Evolutionary conservation across 306 rosid genomes (phyloP), one percentile per base, ranked within the genome.

Genomic region (Medicago lupulina): DNA sequence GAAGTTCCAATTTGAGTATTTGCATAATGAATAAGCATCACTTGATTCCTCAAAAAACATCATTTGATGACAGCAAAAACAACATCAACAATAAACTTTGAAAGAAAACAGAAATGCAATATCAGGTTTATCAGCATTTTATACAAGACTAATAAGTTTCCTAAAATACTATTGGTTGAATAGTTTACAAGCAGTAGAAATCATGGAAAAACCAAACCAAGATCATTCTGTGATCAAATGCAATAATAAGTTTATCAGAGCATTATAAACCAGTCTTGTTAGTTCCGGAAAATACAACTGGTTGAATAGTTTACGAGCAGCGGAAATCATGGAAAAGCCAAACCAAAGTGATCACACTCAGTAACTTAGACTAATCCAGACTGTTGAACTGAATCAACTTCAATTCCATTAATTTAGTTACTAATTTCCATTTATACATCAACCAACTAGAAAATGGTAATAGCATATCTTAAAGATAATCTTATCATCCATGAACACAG

Each of bases 51-150:
- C 0, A 5, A 34, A 31, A 34, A 34, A 34, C 66, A 66, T 57
- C 21, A 73, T 46, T 73, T 31, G 10, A 44, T 41, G 40, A 66
- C 3, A 66, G 18, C 5, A 31, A 39, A 8, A 77, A 65, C 6
- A 73, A 10, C 53, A 70, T 49, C 77, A 21, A 36, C 71, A 55
- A 38, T 4, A 19, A 21, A 19, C 76, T 60, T 70, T 49, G 54
- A 39, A 78, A 60, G 31, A 34, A 40, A 60, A 71, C 61, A 77
- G 15, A 68, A 69, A 69, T 60, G 70, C 41, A 58, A 19, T 57
- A 43, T 28, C 61, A 8, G 2, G 50, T 50, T 49, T 14, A 47
- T 47, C 54, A 47, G 53, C 53, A 3, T 47, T 13, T 2, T 5
- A 71, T 4, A 63, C 18, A 38, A 31, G 14, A 46, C 43, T 76